phyloP scores from a whole-genome alignment of 2,329 filamentous ascomycete genomes.

The Trichoderma cornu-damae region DNA sequence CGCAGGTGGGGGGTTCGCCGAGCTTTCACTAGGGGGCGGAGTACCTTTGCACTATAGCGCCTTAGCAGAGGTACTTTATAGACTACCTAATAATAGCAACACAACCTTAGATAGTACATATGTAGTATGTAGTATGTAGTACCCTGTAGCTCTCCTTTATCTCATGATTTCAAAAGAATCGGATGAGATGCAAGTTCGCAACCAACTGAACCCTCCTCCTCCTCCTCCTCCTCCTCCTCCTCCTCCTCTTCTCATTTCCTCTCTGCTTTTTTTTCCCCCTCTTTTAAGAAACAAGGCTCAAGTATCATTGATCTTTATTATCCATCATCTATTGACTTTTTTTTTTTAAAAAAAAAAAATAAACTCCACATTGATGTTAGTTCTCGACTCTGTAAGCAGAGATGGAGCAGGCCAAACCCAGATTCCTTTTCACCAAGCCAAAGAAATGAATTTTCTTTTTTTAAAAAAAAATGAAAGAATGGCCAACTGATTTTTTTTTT shows the following conservation, averaged over 20 bases:
- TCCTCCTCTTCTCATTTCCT: no score
- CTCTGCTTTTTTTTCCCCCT: neutral
- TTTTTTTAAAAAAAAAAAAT: no score
- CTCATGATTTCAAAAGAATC: neutral
- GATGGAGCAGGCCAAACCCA: neutral
- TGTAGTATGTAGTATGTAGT: no score
- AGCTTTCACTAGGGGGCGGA: neutral
- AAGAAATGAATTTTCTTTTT: neutral
- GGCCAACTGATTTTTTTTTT: neutral
- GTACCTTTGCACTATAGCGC: neutral
- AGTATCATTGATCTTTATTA: neutral
- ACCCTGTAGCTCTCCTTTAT: neutral
- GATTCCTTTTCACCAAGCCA: neutral
- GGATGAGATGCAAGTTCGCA: neutral
- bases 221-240: no score
- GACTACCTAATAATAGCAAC: neutral
- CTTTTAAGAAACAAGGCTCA: neutral
- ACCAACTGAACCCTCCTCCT: no score
- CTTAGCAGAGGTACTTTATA: neutral
- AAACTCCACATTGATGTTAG: neutral
- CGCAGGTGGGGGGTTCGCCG: constrained; percentile 7
- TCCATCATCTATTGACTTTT: neutral
- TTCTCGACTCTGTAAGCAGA: neutral
- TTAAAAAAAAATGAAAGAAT: neutral
- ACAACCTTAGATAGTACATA: no score